A percentile compares a stretch with the other conserved stretches of the same genome.
phyloP scores from a whole-genome alignment of 768 basidiomycete species.

The Lentinula lateritia region DNA sequence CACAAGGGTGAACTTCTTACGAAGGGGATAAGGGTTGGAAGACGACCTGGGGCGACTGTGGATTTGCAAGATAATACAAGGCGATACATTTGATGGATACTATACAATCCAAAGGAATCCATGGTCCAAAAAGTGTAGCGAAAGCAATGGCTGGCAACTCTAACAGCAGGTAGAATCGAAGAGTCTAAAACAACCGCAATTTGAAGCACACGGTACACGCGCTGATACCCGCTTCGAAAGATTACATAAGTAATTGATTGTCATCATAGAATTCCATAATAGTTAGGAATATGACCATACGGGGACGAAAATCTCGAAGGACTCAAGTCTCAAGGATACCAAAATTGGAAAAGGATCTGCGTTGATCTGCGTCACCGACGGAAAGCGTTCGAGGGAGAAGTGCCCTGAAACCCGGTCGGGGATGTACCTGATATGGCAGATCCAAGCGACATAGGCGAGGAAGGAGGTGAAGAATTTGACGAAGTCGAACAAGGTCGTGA shows the following conservation, averaged over 20 bases:
- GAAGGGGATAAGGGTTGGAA: too few species aligned
- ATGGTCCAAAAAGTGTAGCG: background rate
- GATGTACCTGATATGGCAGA: background rate
- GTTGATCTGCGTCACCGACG: background rate
- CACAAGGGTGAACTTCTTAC: too few species aligned
- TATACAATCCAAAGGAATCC: background rate
- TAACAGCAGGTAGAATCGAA: too few species aligned
- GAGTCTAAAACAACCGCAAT: too few species aligned
- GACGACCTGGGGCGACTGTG: too few species aligned
- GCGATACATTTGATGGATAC: background rate
- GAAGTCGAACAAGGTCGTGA: background rate
- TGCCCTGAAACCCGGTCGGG: constrained; percentile 1
- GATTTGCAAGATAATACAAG: background rate
- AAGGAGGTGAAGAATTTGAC: background rate
- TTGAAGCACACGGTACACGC: too few species aligned
- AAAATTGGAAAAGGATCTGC: background rate
- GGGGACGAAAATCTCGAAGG: constrained; percentile 3
- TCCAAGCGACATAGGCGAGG: background rate
- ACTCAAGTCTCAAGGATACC: background rate
- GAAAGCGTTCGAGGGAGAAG: background rate
- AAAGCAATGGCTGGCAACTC: too few species aligned
- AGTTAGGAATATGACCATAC: background rate
- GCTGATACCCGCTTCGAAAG: background rate
- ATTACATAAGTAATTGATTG: background rate
- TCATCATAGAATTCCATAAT: background rate